Percentiles rank a stretch among this genome's conserved stretches.
Conservation (phyloP, 2,329 filamentous ascomycete genomes). For the Scedosporium minutisporum region DNA sequence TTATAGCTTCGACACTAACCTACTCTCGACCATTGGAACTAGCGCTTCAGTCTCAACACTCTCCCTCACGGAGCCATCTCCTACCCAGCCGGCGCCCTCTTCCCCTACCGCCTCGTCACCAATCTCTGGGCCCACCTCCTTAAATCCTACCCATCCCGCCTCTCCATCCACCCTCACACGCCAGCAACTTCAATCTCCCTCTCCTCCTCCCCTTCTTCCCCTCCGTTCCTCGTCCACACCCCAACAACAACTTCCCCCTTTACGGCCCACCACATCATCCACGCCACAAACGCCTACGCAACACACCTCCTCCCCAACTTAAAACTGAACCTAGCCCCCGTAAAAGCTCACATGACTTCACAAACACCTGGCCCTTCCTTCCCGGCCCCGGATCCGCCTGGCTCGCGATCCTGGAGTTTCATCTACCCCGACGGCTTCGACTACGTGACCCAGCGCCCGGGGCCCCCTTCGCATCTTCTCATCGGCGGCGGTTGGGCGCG, state of each 20-base stretch:
- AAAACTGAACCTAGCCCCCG: conserved; percentile 31
- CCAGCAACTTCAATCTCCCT: conserved; percentile 17
- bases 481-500: conserved; percentile 42
- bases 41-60: conserved; percentile 25
- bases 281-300: conserved; percentile 48
- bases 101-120: conserved; percentile 40
- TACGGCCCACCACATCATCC: conserved; percentile 39
- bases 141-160: conserved; percentile 16
- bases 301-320: conserved; percentile 41
- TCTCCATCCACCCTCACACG: conserved; percentile 30
- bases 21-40: no score
- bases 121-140: conserved; percentile 33
- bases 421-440: conserved; percentile 38
- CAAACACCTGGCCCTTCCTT: conserved; percentile 30
- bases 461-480: conserved; percentile 34
- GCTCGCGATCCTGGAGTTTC: conserved; percentile 39
- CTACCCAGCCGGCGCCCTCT: conserved; percentile 38
- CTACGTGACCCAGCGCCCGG: conserved; percentile 39
- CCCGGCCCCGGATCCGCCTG: conserved; percentile 16
- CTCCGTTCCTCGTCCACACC: conserved; percentile 35
- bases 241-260: conserved; percentile 24
- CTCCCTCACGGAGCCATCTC: conserved; percentile 30
- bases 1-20: background rate
- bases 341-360: conserved; percentile 40
- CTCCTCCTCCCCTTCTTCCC: conserved; percentile 10